Evolutionary conservation across 371 early-diverging fungal genomes (phyloP).

Genomic region (Umbelopsis sp.): DNA sequence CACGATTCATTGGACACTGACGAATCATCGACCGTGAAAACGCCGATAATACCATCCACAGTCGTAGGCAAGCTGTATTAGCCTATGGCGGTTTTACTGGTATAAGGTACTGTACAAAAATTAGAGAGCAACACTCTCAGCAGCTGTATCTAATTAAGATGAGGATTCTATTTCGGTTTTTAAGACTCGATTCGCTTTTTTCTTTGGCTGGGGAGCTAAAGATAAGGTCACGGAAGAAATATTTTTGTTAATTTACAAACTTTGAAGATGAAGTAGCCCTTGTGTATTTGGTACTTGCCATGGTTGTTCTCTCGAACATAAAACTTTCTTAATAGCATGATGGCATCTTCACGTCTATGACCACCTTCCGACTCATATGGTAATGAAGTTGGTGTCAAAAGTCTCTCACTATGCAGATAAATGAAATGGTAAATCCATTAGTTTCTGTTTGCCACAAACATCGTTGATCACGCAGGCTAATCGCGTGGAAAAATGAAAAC

Average conservation of each 20-base stretch:
- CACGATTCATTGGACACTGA: too few species aligned
- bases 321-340: conserved; percentile 84
- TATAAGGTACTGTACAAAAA: too few species aligned
- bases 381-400: conserved; percentile 33
- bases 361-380: conserved; percentile 75
- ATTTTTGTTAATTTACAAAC: neutral
- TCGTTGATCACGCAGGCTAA: neutral
- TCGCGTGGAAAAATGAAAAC: conserved; percentile 21
- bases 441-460: neutral
- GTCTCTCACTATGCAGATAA: conserved; percentile 22
- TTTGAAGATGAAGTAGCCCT: neutral
- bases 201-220: conserved; percentile 86
- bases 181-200: conserved; percentile 77
- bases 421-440: neutral
- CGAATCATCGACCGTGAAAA: too few species aligned
- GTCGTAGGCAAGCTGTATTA: too few species aligned
- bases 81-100: too few species aligned
- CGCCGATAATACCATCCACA: too few species aligned
- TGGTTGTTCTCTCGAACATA: conserved; percentile 89
- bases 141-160: neutral
- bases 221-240: neutral
- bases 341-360: conserved; percentile 78
- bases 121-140: neutral
- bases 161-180: conserved; percentile 58
- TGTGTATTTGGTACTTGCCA: conserved; percentile 52